phyloP scores from a whole-genome alignment of 140 eudicot species.

The Ambrosia hybrid region DNA sequence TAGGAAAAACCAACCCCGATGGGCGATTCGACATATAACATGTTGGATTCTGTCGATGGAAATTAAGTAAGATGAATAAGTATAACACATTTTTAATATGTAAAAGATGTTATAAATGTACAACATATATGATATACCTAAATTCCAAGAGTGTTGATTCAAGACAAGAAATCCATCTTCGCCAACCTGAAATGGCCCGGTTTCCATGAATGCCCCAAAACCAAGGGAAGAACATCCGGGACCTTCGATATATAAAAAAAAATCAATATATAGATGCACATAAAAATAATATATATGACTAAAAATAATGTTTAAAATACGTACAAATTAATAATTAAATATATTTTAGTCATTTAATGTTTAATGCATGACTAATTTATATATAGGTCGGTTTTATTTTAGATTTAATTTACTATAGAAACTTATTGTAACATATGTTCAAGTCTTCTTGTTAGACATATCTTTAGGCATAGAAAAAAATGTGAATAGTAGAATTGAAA shows the following conservation, averaged over 20 bases:
- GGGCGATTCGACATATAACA: slow-evolving; percentile 63
- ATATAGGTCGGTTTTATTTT: no score
- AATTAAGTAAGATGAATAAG: not conserved
- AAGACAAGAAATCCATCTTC: slow-evolving; percentile 36
- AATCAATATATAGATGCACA: not conserved
- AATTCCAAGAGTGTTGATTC: slow-evolving; percentile 47
- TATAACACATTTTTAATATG: not conserved
- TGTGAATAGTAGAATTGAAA: slow-evolving; percentile 18
- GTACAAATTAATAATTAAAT: no score
- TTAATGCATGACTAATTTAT: no score
- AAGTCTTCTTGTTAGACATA: not conserved
- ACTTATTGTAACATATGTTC: not conserved
- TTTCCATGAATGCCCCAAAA: slow-evolving; percentile 54
- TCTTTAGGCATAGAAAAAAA: not conserved
- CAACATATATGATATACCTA: slow-evolving; percentile 24
- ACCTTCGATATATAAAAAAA: slow-evolving; percentile 17
- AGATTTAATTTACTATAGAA: no score
- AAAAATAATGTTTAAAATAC: not conserved
- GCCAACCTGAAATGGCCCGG: slow-evolving; percentile 51
- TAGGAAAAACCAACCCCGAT: slow-evolving; percentile 74
- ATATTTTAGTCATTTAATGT: no score
- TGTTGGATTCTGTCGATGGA: slow-evolving; percentile 51
- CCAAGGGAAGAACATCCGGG: slow-evolving; percentile 61
- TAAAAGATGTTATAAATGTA: no score
- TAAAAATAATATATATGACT: not conserved